A percentile compares a stretch with the other conserved stretches of the same genome.
Evolutionary conservation across 2,329 filamentous ascomycete species (phyloP).

Genomic region (Curvularia sp.): DNA sequence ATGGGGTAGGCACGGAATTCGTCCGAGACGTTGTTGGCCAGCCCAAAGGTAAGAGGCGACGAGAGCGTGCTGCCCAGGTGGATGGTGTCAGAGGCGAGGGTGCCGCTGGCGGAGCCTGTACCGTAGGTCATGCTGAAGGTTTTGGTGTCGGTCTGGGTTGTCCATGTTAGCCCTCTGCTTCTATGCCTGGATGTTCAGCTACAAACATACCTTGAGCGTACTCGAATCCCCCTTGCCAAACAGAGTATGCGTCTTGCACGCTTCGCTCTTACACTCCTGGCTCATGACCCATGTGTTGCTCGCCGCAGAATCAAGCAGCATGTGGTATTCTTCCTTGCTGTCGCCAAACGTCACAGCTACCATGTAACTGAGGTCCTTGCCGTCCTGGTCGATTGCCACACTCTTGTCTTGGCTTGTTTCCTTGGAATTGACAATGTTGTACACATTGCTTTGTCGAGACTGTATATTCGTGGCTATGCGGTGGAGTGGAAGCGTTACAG

Average conservation of each 20-base stretch:
- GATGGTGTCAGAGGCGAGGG: constrained; percentile 70
- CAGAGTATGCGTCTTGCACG: constrained; percentile 73
- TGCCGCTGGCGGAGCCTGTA: constrained; percentile 74
- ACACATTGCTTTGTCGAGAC: constrained; percentile 55
- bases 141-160: constrained; percentile 53
- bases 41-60: constrained; percentile 71
- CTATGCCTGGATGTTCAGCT: no score
- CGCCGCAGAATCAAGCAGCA: constrained; percentile 63
- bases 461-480: constrained; percentile 39
- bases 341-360: constrained; percentile 59
- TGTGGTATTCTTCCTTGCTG: constrained; percentile 58
- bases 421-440: constrained; percentile 50
- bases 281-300: constrained; percentile 85
- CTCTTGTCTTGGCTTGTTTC: constrained; percentile 52
- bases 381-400: constrained; percentile 61
- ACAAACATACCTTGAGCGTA: constrained; percentile 58
- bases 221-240: constrained; percentile 72
- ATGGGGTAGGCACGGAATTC: constrained; percentile 82
- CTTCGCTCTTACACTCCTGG: constrained; percentile 67
- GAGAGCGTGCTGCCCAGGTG: constrained; percentile 70
- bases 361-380: constrained; percentile 63
- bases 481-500: constrained; percentile 40
- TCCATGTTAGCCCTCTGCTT: neutral
- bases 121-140: constrained; percentile 76
- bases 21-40: constrained; percentile 72